A percentile compares a stretch with the other conserved stretches of the same genome.
phyloP scores from a whole-genome alignment of 2,329 filamentous ascomycete genomes.

The Metarhizium anisopliae region DNA sequence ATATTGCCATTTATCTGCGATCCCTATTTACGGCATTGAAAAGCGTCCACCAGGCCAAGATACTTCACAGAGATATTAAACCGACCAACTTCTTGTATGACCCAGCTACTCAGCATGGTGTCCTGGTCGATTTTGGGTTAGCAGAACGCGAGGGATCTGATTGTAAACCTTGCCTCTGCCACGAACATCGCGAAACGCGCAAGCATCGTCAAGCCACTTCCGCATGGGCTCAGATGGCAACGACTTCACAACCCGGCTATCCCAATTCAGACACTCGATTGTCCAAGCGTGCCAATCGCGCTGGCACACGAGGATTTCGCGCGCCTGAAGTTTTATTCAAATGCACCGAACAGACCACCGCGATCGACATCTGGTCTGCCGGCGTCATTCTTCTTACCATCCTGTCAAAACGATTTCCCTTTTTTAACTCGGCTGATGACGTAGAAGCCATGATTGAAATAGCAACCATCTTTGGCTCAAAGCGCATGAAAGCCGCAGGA shows the following conservation, averaged over 20 bases:
- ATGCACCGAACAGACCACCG: conserved; percentile 87
- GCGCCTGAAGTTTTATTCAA: conserved; percentile 96
- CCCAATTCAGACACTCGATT: conserved; percentile 84
- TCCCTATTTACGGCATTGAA: conserved; percentile 79
- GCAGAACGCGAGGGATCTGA: conserved; percentile 78
- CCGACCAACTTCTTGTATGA: conserved; percentile 97
- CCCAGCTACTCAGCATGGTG: conserved; percentile 67
- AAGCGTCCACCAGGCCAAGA: conserved; percentile 73
- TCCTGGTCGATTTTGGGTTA: conserved; percentile 97
- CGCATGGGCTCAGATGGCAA: conserved; percentile 42
- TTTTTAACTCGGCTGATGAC: conserved; percentile 98
- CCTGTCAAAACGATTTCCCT: conserved; percentile 84
- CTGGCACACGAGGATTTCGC: conserved; percentile 89
- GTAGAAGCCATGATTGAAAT: conserved; percentile 97
- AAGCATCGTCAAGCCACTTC: conserved; percentile 50
- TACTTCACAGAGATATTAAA: conserved; percentile 93
- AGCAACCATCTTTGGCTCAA: conserved; percentile 82
- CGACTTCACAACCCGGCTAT: conserved; percentile 55
- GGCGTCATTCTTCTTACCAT: conserved; percentile 97
- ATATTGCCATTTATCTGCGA: conserved; percentile 84
- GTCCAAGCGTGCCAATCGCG: conserved; percentile 84
- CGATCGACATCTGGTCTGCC: conserved; percentile 94
- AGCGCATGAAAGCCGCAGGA: conserved; percentile 74
- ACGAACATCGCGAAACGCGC: conserved; percentile 53
- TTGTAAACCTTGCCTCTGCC: conserved; percentile 73